Percentiles rank a stretch among this genome's conserved stretches.
These are phyloP conservation scores for Nevesoporus exiguus DNA, from an alignment of 768 basidiomycete genomes.

Conservation along the genomic window DNA sequence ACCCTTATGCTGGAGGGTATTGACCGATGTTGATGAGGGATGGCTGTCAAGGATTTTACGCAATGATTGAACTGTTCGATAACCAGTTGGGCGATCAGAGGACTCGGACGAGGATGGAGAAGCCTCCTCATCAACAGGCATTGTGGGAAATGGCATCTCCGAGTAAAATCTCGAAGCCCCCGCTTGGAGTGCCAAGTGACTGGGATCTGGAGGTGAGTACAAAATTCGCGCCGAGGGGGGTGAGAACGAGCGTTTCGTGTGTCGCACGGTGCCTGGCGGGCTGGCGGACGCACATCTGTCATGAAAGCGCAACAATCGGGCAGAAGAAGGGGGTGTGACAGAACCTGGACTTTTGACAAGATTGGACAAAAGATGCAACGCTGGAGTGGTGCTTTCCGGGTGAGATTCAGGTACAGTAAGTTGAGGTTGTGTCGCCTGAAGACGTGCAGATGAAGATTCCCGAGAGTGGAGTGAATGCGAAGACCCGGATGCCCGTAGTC, in stretches of 20 bases:
- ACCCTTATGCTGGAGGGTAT: slow-evolving; percentile 13
- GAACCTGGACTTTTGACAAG: slow-evolving; percentile 42
- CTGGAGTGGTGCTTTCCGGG: slow-evolving; percentile 47
- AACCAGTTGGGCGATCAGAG: slow-evolving; percentile 50
- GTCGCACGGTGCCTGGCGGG: slow-evolving; percentile 28
- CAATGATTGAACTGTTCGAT: slow-evolving; percentile 61
- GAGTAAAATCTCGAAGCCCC: slow-evolving; percentile 26
- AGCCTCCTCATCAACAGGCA: slow-evolving; percentile 55
- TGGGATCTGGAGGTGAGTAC: slow-evolving; percentile 14
- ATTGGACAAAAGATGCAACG: slow-evolving; percentile 60
- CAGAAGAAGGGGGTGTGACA: slow-evolving; percentile 22
- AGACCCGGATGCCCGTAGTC: slow-evolving; percentile 45
- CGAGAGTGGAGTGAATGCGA: slow-evolving; percentile 20
- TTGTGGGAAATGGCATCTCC: slow-evolving; percentile 42
- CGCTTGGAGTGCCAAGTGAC: slow-evolving; percentile 6
- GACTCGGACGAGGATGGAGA: slow-evolving; percentile 50
- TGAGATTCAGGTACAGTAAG: slow-evolving; percentile 33
- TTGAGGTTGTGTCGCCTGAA: neutral
- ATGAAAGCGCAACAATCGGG: slow-evolving; percentile 32
- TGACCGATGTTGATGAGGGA: slow-evolving; percentile 33
- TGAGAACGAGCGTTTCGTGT: slow-evolving; percentile 11
- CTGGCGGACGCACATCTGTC: slow-evolving; percentile 35
- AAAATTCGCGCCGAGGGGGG: slow-evolving; percentile 12
- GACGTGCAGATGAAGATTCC: neutral
- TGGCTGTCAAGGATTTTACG: slow-evolving; percentile 65